Evolutionary conservation across 306 rosid species (phyloP).

Genomic region (Rosa lucieae): DNA sequence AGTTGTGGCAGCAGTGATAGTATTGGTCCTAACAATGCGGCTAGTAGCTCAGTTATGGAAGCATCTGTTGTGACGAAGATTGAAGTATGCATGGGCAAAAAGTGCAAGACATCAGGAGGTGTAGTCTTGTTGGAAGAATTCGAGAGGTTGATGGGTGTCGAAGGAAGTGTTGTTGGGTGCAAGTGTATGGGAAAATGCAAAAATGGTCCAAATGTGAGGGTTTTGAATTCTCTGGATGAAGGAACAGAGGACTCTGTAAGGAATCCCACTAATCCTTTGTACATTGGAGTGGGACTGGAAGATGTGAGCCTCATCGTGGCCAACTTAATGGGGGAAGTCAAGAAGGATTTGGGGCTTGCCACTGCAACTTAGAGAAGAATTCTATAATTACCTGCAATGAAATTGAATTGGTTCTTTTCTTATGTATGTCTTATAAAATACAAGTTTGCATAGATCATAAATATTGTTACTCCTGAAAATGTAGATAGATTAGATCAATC

Average conservation of each 20-base stretch:
- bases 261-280: slow-evolving; percentile 56
- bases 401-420: not conserved
- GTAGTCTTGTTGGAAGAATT: slow-evolving; percentile 64
- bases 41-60: slow-evolving; percentile 7
- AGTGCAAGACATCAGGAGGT: slow-evolving; percentile 72
- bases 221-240: slow-evolving; percentile 36
- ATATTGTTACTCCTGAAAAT: not conserved
- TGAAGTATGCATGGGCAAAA: slow-evolving; percentile 92
- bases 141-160: slow-evolving; percentile 54
- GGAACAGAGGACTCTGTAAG: slow-evolving; percentile 35
- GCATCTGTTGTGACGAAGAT: slow-evolving; percentile 41
- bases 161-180: slow-evolving; percentile 64
- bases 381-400: not conserved
- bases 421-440: not conserved
- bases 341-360: slow-evolving; percentile 27
- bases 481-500: not conserved
- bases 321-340: slow-evolving; percentile 41
- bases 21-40: slow-evolving; percentile 15
- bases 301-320: slow-evolving; percentile 71
- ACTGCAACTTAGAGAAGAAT: slow-evolving; percentile 19
- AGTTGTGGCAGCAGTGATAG: slow-evolving; percentile 16
- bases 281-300: slow-evolving; percentile 70
- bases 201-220: slow-evolving; percentile 80
- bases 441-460: not conserved
- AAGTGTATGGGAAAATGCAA: slow-evolving; percentile 97